Evolutionary conservation across 164 flowering plant genomes (phyloP), one percentile per base, ranked within the genome.

Genomic region (Liquidambar formosana): DNA sequence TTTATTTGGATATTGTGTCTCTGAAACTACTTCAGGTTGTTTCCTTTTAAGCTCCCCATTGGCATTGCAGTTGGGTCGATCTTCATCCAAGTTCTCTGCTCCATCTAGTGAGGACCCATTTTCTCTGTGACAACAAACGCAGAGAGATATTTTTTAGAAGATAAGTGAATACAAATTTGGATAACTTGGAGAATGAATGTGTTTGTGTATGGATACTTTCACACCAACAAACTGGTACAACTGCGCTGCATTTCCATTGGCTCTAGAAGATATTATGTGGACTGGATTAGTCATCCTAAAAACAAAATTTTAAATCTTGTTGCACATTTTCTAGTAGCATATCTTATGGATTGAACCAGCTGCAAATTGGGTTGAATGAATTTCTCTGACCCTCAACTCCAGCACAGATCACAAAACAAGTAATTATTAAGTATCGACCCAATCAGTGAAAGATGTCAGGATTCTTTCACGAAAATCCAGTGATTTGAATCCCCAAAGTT

Each of bases 41-140:
- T 89, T 90, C 69, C 92, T 81, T 79, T 93, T 89, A 47, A 68
- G 83, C 18, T 86, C 89, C 16, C 73, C 81, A 75, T 81, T 79
- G 14, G 60, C 49, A 70, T 77, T 77, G 27, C 59, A 23, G 49
- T 75, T 61, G 11, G 61, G 27, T 57, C 68, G 56, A 46, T 75
- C 77, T 23, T 51, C 41, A 27, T 78, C 60, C 44, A 65, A 61
- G 69, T 67, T 57, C 52, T 76, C 83, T 45, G 71, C 65, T 64
- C 53, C 77, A 41, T 53, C 73, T 33, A 12, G 14, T 22, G 79
- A 65, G 52, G 78, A 57, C 4, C 73, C 89, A 73, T 80, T 78
- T 67, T 80, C 89, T 70, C 92, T 88, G 82, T 25, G 64, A 68
- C 27, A 57, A 47, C 3, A 43, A 16, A 15, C 4, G 21, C 0